These are phyloP conservation scores for Helotiales sp. DNA, from an alignment of 2,329 filamentous ascomycete genomes.

Conservation along the genomic window DNA sequence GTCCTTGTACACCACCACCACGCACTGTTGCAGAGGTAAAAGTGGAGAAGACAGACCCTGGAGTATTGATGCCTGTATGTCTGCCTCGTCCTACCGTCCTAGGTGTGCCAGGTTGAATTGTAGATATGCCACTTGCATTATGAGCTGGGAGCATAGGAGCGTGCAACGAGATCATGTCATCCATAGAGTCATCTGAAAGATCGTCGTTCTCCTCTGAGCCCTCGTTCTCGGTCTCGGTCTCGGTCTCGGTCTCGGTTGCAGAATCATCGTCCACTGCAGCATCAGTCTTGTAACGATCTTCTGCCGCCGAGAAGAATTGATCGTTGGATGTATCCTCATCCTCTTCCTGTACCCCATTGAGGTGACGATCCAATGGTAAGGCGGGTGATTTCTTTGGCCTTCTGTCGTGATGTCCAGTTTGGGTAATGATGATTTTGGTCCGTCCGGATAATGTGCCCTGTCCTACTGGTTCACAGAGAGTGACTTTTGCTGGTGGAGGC, in stretches of 20 bases:
- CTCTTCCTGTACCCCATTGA: constrained; percentile 60
- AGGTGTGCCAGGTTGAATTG: constrained; percentile 78
- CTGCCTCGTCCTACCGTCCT: constrained; percentile 61
- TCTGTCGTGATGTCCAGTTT: constrained; percentile 57
- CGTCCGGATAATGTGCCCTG: constrained; percentile 77
- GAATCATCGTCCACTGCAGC: constrained; percentile 55
- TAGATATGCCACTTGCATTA: constrained; percentile 76
- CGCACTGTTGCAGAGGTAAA: constrained; percentile 83
- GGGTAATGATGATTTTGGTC: constrained; percentile 82
- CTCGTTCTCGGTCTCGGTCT: constrained; percentile 58
- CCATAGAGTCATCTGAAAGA: constrained; percentile 85
- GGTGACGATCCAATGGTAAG: constrained; percentile 48
- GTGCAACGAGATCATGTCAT: constrained; percentile 89
- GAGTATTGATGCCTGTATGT: constrained; percentile 72
- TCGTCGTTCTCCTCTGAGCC: constrained; percentile 71
- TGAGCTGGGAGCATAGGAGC: constrained; percentile 77
- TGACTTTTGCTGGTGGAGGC: constrained; percentile 81
- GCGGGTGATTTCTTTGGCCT: constrained; percentile 46
- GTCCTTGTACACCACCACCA: constrained; percentile 69
- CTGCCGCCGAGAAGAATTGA: constrained; percentile 88
- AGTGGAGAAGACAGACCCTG: constrained; percentile 85
- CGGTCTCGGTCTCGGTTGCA: too few relatives aligned
- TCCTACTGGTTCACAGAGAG: constrained; percentile 90
- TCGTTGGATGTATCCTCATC: constrained; percentile 87
- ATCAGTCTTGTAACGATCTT: constrained; percentile 66